Percentiles rank a stretch among this genome's conserved stretches.
phyloP scores from a whole-genome alignment of 2,329 filamentous ascomycete species.

The Alternaria panax region DNA sequence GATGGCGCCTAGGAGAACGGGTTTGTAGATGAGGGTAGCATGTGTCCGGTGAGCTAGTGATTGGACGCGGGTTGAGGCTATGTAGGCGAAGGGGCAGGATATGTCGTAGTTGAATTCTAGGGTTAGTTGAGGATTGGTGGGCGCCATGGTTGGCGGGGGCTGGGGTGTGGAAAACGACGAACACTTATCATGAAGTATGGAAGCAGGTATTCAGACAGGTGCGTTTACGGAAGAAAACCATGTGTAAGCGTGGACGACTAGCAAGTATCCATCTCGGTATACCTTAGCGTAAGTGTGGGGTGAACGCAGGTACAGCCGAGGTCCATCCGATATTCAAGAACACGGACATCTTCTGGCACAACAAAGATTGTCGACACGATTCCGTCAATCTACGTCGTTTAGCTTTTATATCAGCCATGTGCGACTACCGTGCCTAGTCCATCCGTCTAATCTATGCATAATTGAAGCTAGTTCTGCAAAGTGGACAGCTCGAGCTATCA shows the following conservation, averaged over 20 bases:
- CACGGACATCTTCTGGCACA: neutral
- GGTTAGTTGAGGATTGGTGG: neutral
- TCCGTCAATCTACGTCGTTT: neutral
- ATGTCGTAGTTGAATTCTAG: constrained; percentile 46
- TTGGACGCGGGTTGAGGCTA: constrained; percentile 44
- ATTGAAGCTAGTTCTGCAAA: constrained; percentile 88
- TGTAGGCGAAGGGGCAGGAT: constrained; percentile 50
- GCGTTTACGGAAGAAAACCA: neutral
- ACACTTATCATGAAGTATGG: neutral
- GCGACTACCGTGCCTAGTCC: neutral
- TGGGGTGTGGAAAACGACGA: neutral
- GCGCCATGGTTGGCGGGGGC: neutral
- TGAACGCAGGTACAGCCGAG: constrained; percentile 13
- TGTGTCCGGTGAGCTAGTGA: constrained; percentile 39
- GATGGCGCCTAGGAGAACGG: constrained; percentile 46
- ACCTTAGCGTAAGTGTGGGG: constrained; percentile 6
- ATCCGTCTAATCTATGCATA: constrained; percentile 52
- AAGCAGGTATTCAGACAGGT: neutral
- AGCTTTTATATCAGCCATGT: neutral
- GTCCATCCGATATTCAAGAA: neutral
- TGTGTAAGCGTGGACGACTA: neutral
- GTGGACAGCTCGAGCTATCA: constrained; percentile 87
- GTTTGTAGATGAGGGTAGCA: constrained; percentile 35
- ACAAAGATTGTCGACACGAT: neutral
- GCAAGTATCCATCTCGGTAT: constrained; percentile 6